These are phyloP conservation scores for Monosporozyma unispora DNA, from an alignment of 805 yeast genomes.

Conservation along the genomic window DNA sequence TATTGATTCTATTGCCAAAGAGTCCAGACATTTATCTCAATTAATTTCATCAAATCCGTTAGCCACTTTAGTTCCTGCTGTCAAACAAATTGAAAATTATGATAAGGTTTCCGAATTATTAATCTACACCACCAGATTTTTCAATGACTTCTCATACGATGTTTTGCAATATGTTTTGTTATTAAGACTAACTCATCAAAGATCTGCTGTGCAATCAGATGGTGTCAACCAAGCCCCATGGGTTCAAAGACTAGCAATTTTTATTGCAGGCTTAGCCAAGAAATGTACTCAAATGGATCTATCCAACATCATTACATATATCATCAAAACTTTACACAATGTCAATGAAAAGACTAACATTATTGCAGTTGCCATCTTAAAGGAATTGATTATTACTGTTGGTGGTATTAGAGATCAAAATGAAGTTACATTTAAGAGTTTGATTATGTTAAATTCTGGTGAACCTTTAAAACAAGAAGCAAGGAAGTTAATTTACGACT, in stretches of 20 bases:
- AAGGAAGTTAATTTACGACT: constrained; percentile 43
- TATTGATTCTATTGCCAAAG: constrained; percentile 61
- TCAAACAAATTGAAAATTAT: constrained; percentile 83
- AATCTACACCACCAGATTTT: constrained; percentile 68
- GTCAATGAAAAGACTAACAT: constrained; percentile 34
- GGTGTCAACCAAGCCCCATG: constrained; percentile 77
- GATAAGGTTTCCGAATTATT: constrained; percentile 75
- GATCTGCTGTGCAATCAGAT: constrained; percentile 60
- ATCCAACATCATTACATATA: constrained; percentile 48
- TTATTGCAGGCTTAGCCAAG: constrained; percentile 63
- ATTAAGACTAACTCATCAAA: constrained; percentile 58
- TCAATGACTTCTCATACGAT: constrained; percentile 78
- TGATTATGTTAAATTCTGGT: constrained; percentile 58
- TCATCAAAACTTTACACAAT: constrained; percentile 53
- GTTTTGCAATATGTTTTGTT: constrained; percentile 65
- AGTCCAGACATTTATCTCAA: constrained; percentile 66
- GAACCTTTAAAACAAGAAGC: constrained; percentile 46
- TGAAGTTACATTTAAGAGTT: constrained; percentile 58
- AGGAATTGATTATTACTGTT: constrained; percentile 60
- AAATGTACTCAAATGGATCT: constrained; percentile 49
- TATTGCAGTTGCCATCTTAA: constrained; percentile 53
- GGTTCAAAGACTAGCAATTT: constrained; percentile 75
- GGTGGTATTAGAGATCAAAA: constrained; percentile 69
- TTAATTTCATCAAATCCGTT: constrained; percentile 70
- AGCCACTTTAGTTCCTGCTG: constrained; percentile 59